Base-by-base conservation (phyloP, 148 eudicot species). In the Pharnaceum exiguum region DNA sequence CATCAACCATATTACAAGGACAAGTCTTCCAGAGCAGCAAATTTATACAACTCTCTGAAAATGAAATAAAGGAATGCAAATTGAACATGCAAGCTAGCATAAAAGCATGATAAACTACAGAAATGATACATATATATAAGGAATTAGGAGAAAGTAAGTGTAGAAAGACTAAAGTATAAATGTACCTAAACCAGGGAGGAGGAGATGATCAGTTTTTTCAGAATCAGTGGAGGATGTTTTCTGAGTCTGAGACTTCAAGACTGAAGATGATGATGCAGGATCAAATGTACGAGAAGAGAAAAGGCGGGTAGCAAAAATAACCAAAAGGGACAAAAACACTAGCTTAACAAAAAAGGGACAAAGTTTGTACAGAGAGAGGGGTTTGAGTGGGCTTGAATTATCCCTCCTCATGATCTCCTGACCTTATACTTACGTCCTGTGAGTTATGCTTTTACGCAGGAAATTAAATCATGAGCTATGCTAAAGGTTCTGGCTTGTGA, bases 271-370 rank as follows among this genome's bases (percentile, higher is more conserved):
- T n/a, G n/a, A n/a, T n/a, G n/a, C n/a, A 35, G 67, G 62, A 36
- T 74, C 77, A 7, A 78, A 5, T 43, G 77, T 71, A 51, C 56
- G 70, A 0, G 83, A 78, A 55, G 75, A 71, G 26, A 74, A 71
- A 11, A 90, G 50, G 30, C 71, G 78, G 65, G 76, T 75, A 18
- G 79, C 75, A 26, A 87, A 31, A 31, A 83, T 93, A 51, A 84
- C 16, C 2, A 82, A 36, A 55, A 84, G 68, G 59, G 71, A 70
- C 15, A 75, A 54, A 52, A 79, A 63, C 7, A 50, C 70, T 62
- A 87, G 58, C 42, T 84, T 87, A 11, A 79, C 67, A 43, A 78
- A 52, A n/a, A 67, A 18, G 6, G 71, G 73, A 31, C 59, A 71
- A 22, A 67, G 71, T 56, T 80, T 80, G 70, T 67, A 39, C 21